These are phyloP conservation scores for Pichia exigua DNA, from an alignment of 805 yeast genomes.

Conservation along the genomic window DNA sequence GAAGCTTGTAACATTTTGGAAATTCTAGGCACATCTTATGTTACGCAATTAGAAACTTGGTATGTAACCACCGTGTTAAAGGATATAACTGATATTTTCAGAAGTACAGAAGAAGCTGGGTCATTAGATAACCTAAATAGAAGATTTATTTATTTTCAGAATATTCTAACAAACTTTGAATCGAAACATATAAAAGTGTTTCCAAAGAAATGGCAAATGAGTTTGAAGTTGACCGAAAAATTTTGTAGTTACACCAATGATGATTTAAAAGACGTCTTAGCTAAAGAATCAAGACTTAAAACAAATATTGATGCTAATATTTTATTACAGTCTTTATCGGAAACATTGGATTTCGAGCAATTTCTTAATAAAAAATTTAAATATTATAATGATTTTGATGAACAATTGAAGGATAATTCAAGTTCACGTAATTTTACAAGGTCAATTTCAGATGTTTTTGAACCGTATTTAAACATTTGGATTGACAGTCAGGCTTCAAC, in stretches of 20 bases:
- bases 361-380: slow-evolving; percentile 58
- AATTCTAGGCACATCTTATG: slow-evolving; percentile 47
- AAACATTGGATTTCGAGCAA: slow-evolving; percentile 78
- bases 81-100: slow-evolving; percentile 72
- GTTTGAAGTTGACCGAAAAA: slow-evolving; percentile 45
- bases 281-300: slow-evolving; percentile 30
- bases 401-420: slow-evolving; percentile 25
- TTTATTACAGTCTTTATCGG: slow-evolving; percentile 60
- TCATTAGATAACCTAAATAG: slow-evolving; percentile 79
- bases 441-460: slow-evolving; percentile 60
- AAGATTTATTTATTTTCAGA: slow-evolving; percentile 74
- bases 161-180: slow-evolving; percentile 52
- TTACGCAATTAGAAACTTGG: slow-evolving; percentile 61
- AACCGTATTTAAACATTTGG: slow-evolving; percentile 82
- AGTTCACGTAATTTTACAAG: slow-evolving; percentile 26
- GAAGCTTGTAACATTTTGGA: slow-evolving; percentile 74
- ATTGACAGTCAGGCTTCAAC: slow-evolving; percentile 70
- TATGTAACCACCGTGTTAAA: slow-evolving; percentile 59
- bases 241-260: slow-evolving; percentile 65
- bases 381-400: slow-evolving; percentile 30
- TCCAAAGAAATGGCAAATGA: slow-evolving; percentile 68
- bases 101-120: slow-evolving; percentile 85
- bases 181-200: slow-evolving; percentile 46
- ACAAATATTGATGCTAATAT: slow-evolving; percentile 45
- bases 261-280: slow-evolving; percentile 52